Base-by-base conservation (phyloP, 1,139 yeast genomes). In the Barnettozyma hawaiiensis region DNA sequence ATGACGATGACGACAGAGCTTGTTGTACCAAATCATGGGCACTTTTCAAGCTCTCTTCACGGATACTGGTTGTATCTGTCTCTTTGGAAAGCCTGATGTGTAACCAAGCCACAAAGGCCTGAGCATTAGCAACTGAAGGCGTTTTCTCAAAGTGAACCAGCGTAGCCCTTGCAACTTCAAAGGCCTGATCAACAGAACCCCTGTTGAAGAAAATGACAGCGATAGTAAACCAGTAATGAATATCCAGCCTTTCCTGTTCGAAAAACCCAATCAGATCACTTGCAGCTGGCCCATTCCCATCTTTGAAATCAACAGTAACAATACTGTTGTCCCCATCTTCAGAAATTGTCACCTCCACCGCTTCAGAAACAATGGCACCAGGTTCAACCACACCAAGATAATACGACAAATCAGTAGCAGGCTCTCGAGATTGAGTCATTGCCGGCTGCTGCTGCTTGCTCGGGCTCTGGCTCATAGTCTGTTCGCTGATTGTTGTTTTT, bases 271-370 rank as follows among this genome's bases (percentile, higher is more conserved):
- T 81, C 53, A 92, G 71, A 58, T 92, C 97, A 42, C 78, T 73
- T 6, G 96, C 85, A 60, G 89, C 96, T 1, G 96, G 95, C 47
- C 90, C 69, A 59, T 90, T 97, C 36, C 90, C 69, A 59, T 90
- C 97, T 37, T 76, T 76, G 46, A 72, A 73, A 63, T 78, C 85
- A 50, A 85, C 77, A 45, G 79, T 73, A 47, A 83, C 92, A 51
- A 83, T 77, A 61, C 83, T 87, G 41, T 19, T 23, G 21, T 31
- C 33, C 18, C 82, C 85, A 26, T 70, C 67, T 50, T 74, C 80
- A 52, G 75, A 73, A 58, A 83, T 66, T 14, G 89, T 90, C 52
- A 85, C 79, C 60, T 81, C 89, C 49, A 81, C 41, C 7, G 45
- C 33, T n/a, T 31, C 34, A 7, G 39, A 29, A 4, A 39, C 36